Evolutionary conservation across 441 rosid species (phyloP).

Genomic region (Pelargonium citronellum): DNA sequence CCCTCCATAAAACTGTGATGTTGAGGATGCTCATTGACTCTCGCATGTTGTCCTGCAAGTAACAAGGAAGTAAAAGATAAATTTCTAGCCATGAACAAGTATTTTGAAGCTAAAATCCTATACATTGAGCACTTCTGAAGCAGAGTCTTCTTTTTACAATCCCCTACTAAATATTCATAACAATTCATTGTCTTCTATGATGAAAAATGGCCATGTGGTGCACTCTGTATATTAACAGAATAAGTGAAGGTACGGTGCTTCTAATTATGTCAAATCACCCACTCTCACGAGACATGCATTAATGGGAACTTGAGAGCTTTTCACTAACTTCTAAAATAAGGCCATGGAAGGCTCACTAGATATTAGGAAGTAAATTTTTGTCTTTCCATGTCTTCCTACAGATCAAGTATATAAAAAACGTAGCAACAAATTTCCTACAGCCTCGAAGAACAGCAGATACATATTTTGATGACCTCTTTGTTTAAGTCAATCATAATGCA

Average conservation of each 20-base stretch:
- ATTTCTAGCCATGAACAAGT: background rate
- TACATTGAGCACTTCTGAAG: background rate
- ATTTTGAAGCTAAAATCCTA: background rate
- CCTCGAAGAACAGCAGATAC: background rate
- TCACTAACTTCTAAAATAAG: background rate
- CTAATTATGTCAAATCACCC: background rate
- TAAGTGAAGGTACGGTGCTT: background rate
- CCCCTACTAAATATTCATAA: background rate
- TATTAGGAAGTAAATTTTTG: background rate
- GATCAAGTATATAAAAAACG: background rate
- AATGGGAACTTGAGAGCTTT: background rate
- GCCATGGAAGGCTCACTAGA: background rate
- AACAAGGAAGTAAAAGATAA: conserved; percentile 6
- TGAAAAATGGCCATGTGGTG: background rate
- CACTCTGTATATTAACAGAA: background rate
- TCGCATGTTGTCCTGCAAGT: conserved; percentile 37
- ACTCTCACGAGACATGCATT: background rate
- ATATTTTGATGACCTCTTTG: background rate
- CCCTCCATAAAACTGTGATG: conserved; percentile 64
- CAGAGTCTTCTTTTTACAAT: background rate
- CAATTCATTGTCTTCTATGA: background rate
- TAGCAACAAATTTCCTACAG: background rate
- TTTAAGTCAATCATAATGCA: background rate
- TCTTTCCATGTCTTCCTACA: background rate
- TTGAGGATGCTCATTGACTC: conserved; percentile 29